phyloP scores from a whole-genome alignment of 2,329 filamentous ascomycete genomes.

The Fusarium sp. region DNA sequence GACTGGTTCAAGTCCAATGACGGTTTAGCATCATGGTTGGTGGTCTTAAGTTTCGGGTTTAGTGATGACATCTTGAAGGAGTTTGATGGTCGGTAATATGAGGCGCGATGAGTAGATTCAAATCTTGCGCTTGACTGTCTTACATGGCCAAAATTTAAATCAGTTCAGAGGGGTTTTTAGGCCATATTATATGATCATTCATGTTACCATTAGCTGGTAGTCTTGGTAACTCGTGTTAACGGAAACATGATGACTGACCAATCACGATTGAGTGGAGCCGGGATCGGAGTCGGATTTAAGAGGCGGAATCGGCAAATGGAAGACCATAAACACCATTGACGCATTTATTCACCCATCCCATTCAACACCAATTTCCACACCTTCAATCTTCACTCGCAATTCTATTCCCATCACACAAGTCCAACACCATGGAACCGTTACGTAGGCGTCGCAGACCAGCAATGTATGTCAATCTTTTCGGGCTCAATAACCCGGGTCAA shows the following conservation, averaged over 20 bases:
- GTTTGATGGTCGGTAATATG: no score
- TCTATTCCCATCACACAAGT: background rate
- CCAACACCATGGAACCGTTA: slow-evolving; percentile 28
- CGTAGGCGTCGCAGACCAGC: slow-evolving; percentile 50
- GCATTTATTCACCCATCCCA: slow-evolving; percentile 14
- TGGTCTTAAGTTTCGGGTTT: no score
- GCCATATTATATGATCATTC: background rate
- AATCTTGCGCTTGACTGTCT: no score
- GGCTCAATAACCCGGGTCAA: background rate
- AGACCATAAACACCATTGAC: background rate
- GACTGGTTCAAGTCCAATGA: background rate
- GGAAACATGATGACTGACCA: rapidly evolving
- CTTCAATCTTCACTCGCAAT: background rate
- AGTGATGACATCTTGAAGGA: no score
- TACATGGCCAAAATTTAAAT: no score
- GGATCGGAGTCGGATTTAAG: background rate
- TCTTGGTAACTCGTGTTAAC: background rate
- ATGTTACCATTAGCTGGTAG: background rate
- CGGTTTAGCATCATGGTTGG: background rate
- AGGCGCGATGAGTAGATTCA: no score
- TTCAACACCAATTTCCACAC: slow-evolving; percentile 3
- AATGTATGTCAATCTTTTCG: slow-evolving; percentile 29
- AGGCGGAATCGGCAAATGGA: slow-evolving; percentile 18
- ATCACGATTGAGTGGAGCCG: background rate
- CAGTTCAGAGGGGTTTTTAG: background rate